A percentile compares a stretch with the other conserved stretches of the same genome.
phyloP scores from a whole-genome alignment of 2,329 filamentous ascomycete species.

The Paramyrothecium roridum region DNA sequence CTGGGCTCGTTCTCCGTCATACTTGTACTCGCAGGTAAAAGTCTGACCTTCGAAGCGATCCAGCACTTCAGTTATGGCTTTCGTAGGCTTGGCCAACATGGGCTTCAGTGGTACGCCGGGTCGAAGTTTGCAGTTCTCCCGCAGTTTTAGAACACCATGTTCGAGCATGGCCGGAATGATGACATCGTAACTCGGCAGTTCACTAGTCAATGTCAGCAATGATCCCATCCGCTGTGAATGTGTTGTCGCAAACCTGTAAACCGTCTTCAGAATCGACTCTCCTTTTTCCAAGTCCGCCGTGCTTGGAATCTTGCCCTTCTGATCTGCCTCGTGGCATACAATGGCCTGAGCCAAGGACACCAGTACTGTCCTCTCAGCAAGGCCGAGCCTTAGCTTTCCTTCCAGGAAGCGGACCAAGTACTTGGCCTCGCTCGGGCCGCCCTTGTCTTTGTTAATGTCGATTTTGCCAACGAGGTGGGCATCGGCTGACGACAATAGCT shows the following conservation, averaged over 20 bases:
- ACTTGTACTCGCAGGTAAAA: constrained; percentile 99
- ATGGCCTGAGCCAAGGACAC: constrained; percentile 87
- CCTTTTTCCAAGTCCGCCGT: constrained; percentile 78
- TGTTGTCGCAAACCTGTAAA: constrained; percentile 65
- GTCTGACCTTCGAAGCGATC: constrained; percentile 93
- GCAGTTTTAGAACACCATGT: constrained; percentile 78
- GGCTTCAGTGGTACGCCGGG: constrained; percentile 94
- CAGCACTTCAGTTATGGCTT: constrained; percentile 94
- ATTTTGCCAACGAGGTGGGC: constrained; percentile 70
- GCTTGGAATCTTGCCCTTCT: constrained; percentile 66
- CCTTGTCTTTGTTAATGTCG: constrained; percentile 89
- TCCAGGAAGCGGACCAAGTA: constrained; percentile 91
- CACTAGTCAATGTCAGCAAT: constrained; percentile 53
- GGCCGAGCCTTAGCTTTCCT: constrained; percentile 85
- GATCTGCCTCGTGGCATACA: constrained; percentile 75
- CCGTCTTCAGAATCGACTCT: constrained; percentile 81
- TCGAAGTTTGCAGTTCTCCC: constrained; percentile 83
- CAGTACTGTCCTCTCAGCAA: constrained; percentile 90
- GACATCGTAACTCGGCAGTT: constrained; percentile 91
- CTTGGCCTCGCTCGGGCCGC: constrained; percentile 91
- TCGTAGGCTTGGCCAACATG: constrained; percentile 98
- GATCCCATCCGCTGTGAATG: too few relatives aligned
- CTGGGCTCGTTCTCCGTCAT: constrained; percentile 96
- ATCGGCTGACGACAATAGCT: constrained; percentile 88
- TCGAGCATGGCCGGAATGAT: constrained; percentile 88